Percentiles rank a stretch among this genome's conserved stretches.
phyloP scores from a whole-genome alignment of 768 basidiomycete genomes.

The Lactarius indigo region DNA sequence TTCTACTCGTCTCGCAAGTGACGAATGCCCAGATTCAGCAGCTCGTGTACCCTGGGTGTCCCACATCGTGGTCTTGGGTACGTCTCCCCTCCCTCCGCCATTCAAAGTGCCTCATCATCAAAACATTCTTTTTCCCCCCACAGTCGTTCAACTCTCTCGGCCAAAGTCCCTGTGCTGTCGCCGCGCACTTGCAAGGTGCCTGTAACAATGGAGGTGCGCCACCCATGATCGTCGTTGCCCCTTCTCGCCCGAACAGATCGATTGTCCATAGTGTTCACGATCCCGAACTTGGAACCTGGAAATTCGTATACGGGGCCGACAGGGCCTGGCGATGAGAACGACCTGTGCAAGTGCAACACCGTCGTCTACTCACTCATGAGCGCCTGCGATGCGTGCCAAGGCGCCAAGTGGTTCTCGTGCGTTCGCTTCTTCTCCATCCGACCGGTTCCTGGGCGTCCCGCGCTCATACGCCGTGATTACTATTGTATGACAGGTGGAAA shows the following conservation, averaged over 20 bases:
- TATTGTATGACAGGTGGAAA: slow-evolving; percentile 4
- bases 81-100: neutral
- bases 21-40: neutral
- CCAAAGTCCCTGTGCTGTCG: slow-evolving; percentile 10
- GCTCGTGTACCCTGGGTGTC: neutral
- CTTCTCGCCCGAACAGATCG: neutral
- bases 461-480: neutral
- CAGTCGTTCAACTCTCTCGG: slow-evolving; percentile 16
- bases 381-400: slow-evolving; percentile 36
- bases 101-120: neutral
- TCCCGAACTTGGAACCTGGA: neutral
- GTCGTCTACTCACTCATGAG: slow-evolving; percentile 36
- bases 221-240: neutral
- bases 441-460: too few relatives aligned
- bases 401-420: slow-evolving; percentile 21
- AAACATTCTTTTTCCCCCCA: neutral
- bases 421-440: neutral
- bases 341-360: slow-evolving; percentile 34
- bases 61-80: slow-evolving; percentile 10
- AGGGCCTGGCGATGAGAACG: slow-evolving; percentile 27
- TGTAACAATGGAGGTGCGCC: slow-evolving; percentile 15
- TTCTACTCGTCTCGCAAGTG: neutral
- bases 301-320: slow-evolving; percentile 15
- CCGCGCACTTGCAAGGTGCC: slow-evolving; percentile 1
- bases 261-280: neutral